Percentiles rank a stretch among this genome's conserved stretches.
These are phyloP conservation scores for Fusarium redolens DNA, from an alignment of 2,329 filamentous ascomycete species.

Conservation along the genomic window DNA sequence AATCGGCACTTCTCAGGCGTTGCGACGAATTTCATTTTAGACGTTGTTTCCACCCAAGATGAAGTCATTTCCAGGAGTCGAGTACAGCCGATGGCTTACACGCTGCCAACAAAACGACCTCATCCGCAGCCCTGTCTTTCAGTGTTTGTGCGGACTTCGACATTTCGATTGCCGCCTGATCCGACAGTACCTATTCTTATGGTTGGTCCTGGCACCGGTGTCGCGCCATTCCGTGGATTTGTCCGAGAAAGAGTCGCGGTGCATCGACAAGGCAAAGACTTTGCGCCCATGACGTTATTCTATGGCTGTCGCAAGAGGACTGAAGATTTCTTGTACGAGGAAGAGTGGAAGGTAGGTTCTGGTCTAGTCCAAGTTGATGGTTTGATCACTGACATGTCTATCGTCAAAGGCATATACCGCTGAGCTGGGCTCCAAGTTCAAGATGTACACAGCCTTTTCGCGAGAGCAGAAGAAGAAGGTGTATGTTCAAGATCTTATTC, in stretches of 20 bases:
- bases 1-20: neutral
- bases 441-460: neutral
- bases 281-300: rapidly evolving
- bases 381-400: rapidly evolving
- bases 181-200: neutral
- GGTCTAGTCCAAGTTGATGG: rapidly evolving
- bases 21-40: neutral
- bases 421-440: neutral
- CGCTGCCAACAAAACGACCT: rapidly evolving
- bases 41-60: neutral
- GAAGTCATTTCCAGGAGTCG: neutral
- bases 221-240: neutral
- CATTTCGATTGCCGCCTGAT: neutral
- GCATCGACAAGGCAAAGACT: neutral
- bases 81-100: neutral
- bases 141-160: rapidly evolving
- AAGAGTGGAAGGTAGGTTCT: neutral
- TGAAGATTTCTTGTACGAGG: rapidly evolving
- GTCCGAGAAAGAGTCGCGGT: neutral
- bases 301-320: rapidly evolving
- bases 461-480: neutral
- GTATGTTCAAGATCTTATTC: neutral
- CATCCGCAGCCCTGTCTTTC: neutral
- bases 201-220: neutral
- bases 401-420: neutral